Conservation (phyloP, 139 green algal species). For the Picochlorum sp. region DNA sequence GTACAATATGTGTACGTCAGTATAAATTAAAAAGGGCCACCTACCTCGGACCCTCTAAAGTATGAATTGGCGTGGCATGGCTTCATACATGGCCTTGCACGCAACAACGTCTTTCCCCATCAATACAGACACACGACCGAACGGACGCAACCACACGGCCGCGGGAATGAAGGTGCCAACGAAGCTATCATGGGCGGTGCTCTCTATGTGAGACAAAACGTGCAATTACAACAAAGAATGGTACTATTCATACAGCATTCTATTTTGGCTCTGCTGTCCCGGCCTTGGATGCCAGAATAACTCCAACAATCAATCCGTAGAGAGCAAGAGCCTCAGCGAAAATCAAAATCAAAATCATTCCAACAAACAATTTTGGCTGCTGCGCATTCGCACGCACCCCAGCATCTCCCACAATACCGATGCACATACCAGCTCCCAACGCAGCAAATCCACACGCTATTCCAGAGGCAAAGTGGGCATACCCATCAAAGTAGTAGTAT, state of each 20-base stretch:
- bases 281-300: constrained; percentile 90
- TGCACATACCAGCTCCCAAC: constrained; percentile 95
- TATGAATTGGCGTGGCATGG: too few relatives aligned
- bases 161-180: neutral
- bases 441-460: constrained; percentile 90
- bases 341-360: constrained; percentile 99
- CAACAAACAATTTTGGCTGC: constrained; percentile 99
- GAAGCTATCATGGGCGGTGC: too few relatives aligned
- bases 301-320: constrained; percentile 97
- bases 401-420: constrained; percentile 97
- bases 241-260: constrained; percentile 1
- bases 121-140: neutral
- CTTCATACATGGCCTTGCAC: too few relatives aligned
- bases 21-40: too few relatives aligned
- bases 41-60: too few relatives aligned
- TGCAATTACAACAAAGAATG: too few relatives aligned
- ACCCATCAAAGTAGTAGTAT: constrained; percentile 98
- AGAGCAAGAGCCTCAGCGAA: constrained; percentile 98
- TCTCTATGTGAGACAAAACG: too few relatives aligned
- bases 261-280: constrained; percentile 42
- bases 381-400: constrained; percentile 97
- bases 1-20: too few relatives aligned
- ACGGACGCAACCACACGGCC: neutral
- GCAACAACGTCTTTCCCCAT: neutral
- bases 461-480: constrained; percentile 91